Conservation (phyloP, 176 grass and related monocot genomes). For the Aegilops umbellulata region DNA sequence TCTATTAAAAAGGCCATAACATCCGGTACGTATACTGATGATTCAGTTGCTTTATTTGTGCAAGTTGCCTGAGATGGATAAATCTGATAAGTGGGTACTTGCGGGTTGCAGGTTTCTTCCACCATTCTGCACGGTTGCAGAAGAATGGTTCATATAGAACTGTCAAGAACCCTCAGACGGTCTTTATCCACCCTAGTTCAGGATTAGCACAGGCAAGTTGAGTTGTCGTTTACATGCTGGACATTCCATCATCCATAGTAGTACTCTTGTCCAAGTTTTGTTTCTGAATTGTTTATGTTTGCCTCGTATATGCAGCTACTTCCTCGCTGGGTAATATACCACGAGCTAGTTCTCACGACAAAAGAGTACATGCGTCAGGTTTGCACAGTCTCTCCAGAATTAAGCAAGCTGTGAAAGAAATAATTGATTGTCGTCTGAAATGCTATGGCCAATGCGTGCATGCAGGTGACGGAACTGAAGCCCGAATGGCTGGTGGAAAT, state of each 20-base stretch:
- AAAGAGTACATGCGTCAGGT: slow-evolving; percentile 98
- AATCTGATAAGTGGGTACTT: neutral
- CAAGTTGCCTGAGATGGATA: neutral
- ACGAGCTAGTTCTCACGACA: slow-evolving; percentile 85
- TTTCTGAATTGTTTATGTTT: slow-evolving; percentile 15
- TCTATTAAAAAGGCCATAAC: slow-evolving; percentile 81
- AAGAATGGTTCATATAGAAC: slow-evolving; percentile 90
- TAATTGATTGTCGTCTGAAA: neutral
- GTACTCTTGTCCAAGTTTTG: neutral
- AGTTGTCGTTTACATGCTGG: neutral
- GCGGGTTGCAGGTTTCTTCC: slow-evolving; percentile 82
- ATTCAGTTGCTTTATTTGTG: slow-evolving; percentile 12
- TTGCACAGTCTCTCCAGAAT: slow-evolving; percentile 1
- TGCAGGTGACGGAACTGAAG: slow-evolving; percentile 81
- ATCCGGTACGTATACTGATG: slow-evolving; percentile 54
- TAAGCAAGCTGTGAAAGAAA: neutral
- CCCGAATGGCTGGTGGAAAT: slow-evolving; percentile 91
- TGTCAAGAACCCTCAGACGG: slow-evolving; percentile 83
- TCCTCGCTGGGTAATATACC: slow-evolving; percentile 82
- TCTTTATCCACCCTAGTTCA: slow-evolving; percentile 87
- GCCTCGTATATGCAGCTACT: slow-evolving; percentile 38
- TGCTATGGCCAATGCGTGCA: neutral
- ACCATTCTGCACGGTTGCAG: slow-evolving; percentile 82
- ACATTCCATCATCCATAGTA: neutral
- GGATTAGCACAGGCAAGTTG: slow-evolving; percentile 77